Evolutionary conservation across 352 stramenopile species (phyloP), one percentile per base, ranked within the genome.

Genomic region (Phytophthora vignae): DNA sequence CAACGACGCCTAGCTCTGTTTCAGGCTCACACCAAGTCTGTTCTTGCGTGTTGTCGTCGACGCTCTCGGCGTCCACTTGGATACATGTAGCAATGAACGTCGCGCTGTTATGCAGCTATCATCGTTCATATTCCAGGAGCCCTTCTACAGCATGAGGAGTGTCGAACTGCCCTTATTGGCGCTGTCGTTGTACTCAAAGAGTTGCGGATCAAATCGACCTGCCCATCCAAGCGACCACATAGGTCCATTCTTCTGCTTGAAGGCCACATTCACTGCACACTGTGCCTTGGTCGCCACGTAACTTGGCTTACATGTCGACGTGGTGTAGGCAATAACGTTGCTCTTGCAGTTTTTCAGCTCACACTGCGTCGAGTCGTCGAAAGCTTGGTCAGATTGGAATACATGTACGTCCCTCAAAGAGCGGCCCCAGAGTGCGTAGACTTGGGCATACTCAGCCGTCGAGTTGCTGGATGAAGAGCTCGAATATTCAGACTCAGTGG

Each of bases 201-300:
- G 11, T 60, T 76, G 64, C 29, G 70, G 64, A 22, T 78, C 69
- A 27, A 81, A 81, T 73, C 61, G 17, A 81, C 60, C 10, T 65
- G 17, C 33, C 69, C 62, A 31, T 69, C 53, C 29, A 52, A 48
- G n/a, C 12, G 68, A 56, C 68, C 62, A 76, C 29, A 69, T 29
- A 0, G 61, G 61, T 1, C 61, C 61, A 10, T 53, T 14, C 2
- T 29, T 60, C 14, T 55, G 11, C 10, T 55, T 9, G 12, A 67
- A 40, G 12, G 21, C 19, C 1, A 9, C 15, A 15, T 65, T 29
- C 27, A 72, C 7, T 12, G 74, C 74, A 48, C 74, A 78, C 6
- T 61, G 19, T 2, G 60, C 59, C 10, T 62, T 49, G 12, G 25
- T 46, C 17, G 58, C 61, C 10, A 81, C 27, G 2, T 22, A 61